Conservation (phyloP, 805 yeast species). For the Maudiozyma turicensis region DNA sequence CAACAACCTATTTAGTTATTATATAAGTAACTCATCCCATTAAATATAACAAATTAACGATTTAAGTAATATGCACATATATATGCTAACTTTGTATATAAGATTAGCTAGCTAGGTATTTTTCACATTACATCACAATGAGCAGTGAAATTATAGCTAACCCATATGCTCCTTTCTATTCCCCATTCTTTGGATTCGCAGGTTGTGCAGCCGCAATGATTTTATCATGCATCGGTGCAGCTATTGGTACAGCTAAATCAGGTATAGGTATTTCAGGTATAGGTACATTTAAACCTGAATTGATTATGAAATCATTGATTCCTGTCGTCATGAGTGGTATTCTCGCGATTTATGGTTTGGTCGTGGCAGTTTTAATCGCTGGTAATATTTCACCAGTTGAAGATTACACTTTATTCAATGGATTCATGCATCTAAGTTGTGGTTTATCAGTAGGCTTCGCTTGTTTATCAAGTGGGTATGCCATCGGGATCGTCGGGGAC, state of each 20-base stretch:
- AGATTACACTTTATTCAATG: constrained; percentile 80
- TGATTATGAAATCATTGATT: constrained; percentile 88
- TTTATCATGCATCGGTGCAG: constrained; percentile 93
- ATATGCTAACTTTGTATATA: too few species aligned
- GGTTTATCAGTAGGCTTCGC: constrained; percentile 95
- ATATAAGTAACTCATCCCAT: too few species aligned
- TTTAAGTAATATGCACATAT: too few species aligned
- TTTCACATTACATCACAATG: constrained; percentile 1
- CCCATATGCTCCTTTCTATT: constrained; percentile 80
- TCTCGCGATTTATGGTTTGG: constrained; percentile 91
- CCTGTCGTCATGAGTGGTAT: constrained; percentile 99
- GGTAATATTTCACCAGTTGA: constrained; percentile 74
- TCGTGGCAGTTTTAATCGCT: constrained; percentile 91
- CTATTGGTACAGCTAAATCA: constrained; percentile 95
- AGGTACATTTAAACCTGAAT: constrained; percentile 94
- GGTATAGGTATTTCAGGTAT: constrained; percentile 98
- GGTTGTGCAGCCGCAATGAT: constrained; percentile 94
- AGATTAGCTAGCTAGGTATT: too few species aligned
- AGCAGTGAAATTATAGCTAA: constrained; percentile 16
- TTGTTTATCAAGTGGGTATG: constrained; percentile 92
- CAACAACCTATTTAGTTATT: too few species aligned
- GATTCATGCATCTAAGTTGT: constrained; percentile 96
- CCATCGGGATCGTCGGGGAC: constrained; percentile 90
- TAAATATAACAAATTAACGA: too few species aligned
- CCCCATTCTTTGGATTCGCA: constrained; percentile 96